These are phyloP conservation scores for Magnaporthiopsis rhizophila DNA, from an alignment of 2,329 filamentous ascomycete genomes.

Conservation along the genomic window DNA sequence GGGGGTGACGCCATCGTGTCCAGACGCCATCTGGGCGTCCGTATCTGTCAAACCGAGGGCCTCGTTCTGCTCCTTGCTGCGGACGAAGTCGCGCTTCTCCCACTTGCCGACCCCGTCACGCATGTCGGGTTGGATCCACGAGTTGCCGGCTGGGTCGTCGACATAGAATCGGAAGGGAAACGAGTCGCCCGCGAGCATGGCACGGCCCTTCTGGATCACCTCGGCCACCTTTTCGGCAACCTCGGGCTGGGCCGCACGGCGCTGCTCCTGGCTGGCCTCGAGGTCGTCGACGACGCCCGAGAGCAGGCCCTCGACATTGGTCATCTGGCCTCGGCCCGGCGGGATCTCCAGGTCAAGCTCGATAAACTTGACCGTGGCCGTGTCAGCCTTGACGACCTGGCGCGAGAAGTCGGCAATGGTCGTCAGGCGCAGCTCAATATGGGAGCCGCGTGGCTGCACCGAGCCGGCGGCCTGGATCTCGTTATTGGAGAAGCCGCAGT, in stretches of 20 bases:
- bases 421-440: constrained; percentile 76
- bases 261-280: constrained; percentile 69
- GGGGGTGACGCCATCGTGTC: constrained; percentile 42
- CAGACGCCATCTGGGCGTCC: constrained; percentile 40
- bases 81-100: constrained; percentile 73
- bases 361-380: constrained; percentile 76
- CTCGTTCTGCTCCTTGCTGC: constrained; percentile 80
- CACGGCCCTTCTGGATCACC: constrained; percentile 63
- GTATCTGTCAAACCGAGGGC: constrained; percentile 68
- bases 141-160: constrained; percentile 92
- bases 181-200: constrained; percentile 68
- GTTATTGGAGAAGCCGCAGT: constrained; percentile 85
- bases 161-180: constrained; percentile 86
- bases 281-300: constrained; percentile 72
- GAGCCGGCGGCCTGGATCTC: constrained; percentile 89
- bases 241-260: constrained; percentile 71
- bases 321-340: constrained; percentile 80
- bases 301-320: constrained; percentile 86
- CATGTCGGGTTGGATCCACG: constrained; percentile 85
- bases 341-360: constrained; percentile 92
- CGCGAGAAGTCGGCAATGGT: constrained; percentile 66
- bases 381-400: constrained; percentile 88
- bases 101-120: constrained; percentile 79
- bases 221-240: constrained; percentile 69
- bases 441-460: constrained; percentile 81